phyloP scores from a whole-genome alignment of 2,329 filamentous ascomycete species.

The Hymenoscyphus occultus region DNA sequence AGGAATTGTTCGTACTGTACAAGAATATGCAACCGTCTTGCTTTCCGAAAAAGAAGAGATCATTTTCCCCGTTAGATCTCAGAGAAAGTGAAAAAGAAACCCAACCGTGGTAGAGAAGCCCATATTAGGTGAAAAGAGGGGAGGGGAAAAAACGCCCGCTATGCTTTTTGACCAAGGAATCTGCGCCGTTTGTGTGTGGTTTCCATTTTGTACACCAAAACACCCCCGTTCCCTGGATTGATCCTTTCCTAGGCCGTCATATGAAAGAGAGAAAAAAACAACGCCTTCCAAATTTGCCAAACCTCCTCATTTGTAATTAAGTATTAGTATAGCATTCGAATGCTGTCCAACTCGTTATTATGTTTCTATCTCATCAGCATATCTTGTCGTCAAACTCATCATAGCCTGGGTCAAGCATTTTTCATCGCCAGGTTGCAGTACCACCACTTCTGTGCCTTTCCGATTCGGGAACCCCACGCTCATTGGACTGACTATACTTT shows the following conservation, averaged over 20 bases:
- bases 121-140: background rate
- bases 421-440: constrained; percentile 44
- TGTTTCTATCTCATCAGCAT: background rate
- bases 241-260: background rate
- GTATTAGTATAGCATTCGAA: background rate
- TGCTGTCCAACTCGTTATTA: background rate
- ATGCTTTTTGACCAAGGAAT: background rate
- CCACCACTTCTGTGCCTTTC: constrained; percentile 42
- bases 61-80: too few relatives aligned
- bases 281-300: background rate
- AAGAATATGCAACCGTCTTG: too few relatives aligned
- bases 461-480: constrained; percentile 26
- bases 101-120: background rate
- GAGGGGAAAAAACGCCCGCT: background rate
- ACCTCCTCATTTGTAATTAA: background rate
- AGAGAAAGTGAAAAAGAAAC: too few relatives aligned
- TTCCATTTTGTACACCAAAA: background rate
- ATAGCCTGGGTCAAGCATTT: constrained; percentile 37
- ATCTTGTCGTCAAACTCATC: constrained; percentile 13
- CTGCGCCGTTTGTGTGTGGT: background rate
- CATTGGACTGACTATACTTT: constrained; percentile 35
- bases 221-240: background rate
- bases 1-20: too few relatives aligned
- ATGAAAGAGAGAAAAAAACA: background rate
- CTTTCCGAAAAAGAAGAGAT: too few relatives aligned